phyloP scores from a whole-genome alignment of 345 rosid species.

The Salix exigua region DNA sequence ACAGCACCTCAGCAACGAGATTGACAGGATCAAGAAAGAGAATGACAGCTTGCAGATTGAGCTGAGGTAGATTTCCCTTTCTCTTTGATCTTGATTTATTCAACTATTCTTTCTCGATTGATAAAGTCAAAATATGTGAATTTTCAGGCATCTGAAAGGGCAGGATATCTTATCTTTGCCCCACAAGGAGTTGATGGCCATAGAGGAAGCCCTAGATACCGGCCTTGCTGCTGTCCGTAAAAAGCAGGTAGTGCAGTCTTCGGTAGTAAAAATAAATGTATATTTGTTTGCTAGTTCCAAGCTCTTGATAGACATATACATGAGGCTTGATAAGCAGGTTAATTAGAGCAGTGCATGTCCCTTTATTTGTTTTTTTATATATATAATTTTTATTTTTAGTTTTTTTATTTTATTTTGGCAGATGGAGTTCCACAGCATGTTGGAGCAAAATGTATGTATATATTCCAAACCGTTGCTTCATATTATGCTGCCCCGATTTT shows the following conservation, averaged over 20 bases:
- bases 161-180: conserved; percentile 63
- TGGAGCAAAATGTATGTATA: conserved; percentile 19
- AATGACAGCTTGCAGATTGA: conserved; percentile 77
- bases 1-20: conserved; percentile 70
- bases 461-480: background rate
- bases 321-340: background rate
- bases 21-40: conserved; percentile 78
- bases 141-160: conserved; percentile 63
- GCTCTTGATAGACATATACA: background rate
- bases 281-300: background rate
- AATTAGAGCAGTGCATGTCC: no score
- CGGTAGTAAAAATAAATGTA: background rate
- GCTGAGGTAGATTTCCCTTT: conserved; percentile 44
- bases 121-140: background rate
- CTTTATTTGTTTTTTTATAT: background rate
- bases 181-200: conserved; percentile 45
- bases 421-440: conserved; percentile 20
- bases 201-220: conserved; percentile 66
- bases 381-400: background rate
- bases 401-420: background rate
- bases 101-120: background rate
- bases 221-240: conserved; percentile 56
- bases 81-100: background rate
- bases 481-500: background rate
- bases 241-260: conserved; percentile 35